phyloP scores from a whole-genome alignment of 257 asterid genomes.

The Datura wrightii region DNA sequence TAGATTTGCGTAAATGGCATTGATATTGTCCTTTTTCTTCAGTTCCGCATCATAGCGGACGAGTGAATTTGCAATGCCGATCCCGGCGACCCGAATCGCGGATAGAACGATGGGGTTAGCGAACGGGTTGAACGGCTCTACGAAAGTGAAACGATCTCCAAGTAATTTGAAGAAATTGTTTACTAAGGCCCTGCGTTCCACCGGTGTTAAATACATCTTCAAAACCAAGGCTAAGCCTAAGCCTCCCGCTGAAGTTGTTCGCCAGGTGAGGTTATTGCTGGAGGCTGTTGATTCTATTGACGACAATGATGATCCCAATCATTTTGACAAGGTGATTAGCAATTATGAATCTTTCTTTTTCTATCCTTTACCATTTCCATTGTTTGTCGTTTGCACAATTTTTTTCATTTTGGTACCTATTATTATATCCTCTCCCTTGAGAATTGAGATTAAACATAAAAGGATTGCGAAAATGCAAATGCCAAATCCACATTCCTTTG shows the following conservation, averaged over 20 bases:
- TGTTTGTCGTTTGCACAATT: neutral
- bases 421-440: neutral
- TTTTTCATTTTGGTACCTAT: neutral
- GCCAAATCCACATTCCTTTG: neutral
- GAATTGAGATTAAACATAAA: neutral
- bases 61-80: constrained; percentile 39
- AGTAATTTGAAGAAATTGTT: constrained; percentile 57
- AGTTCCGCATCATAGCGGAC: no score
- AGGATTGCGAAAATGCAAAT: neutral
- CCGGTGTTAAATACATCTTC: constrained; percentile 60
- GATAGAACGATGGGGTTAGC: constrained; percentile 1
- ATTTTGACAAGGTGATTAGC: constrained; percentile 39
- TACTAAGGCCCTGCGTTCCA: constrained; percentile 47
- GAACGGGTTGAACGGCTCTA: constrained; percentile 6
- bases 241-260: constrained; percentile 61
- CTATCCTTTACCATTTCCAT: no score
- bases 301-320: constrained; percentile 43
- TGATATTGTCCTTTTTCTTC: no score
- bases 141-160: constrained; percentile 38
- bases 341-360: no score
- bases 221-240: constrained; percentile 58
- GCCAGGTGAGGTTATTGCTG: constrained; percentile 51
- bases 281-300: constrained; percentile 44
- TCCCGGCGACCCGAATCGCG: constrained; percentile 36
- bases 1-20: constrained; percentile 2